A percentile compares a stretch with the other conserved stretches of the same genome.
Conservation (phyloP, 345 rosid genomes). For the Leavenworthia alabamica region DNA sequence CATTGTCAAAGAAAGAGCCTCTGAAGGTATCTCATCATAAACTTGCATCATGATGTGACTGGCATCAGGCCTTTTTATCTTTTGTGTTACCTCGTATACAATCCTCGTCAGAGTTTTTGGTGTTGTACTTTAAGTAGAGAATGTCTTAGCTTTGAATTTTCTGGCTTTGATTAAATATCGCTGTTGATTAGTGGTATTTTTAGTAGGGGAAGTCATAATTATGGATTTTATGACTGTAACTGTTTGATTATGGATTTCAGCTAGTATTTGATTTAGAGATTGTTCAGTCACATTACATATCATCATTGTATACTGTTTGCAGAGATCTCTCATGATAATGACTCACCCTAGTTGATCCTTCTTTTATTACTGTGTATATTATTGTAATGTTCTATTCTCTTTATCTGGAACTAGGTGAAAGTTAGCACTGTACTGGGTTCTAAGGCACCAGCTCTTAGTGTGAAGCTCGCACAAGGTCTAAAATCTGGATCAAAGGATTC, state of each 20-base stretch:
- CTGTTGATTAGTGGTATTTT: neutral
- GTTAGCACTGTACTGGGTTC: constrained; percentile 84
- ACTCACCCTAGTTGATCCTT: neutral
- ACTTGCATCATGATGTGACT: constrained; percentile 6
- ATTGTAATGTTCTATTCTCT: neutral
- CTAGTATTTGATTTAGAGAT: neutral
- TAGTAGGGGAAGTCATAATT: neutral
- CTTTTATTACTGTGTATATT: neutral
- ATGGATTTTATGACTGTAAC: neutral
- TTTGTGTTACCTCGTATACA: neutral
- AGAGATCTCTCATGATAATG: neutral
- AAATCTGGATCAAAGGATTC: constrained; percentile 45
- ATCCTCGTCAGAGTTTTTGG: neutral
- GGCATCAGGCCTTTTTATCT: neutral
- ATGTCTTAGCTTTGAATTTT: neutral
- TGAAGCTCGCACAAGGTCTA: constrained; percentile 57
- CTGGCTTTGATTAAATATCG: neutral
- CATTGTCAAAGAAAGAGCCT: constrained; percentile 62
- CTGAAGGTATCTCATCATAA: constrained; percentile 49
- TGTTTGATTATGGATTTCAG: neutral
- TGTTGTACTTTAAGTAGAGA: neutral
- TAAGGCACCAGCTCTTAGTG: constrained; percentile 69
- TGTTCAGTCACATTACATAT: neutral
- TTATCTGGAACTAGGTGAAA: constrained; percentile 49
- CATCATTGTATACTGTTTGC: neutral